Conservation (phyloP, 192 early-diverging fungal species). For the Tieghemiomyces parasiticus region DNA sequence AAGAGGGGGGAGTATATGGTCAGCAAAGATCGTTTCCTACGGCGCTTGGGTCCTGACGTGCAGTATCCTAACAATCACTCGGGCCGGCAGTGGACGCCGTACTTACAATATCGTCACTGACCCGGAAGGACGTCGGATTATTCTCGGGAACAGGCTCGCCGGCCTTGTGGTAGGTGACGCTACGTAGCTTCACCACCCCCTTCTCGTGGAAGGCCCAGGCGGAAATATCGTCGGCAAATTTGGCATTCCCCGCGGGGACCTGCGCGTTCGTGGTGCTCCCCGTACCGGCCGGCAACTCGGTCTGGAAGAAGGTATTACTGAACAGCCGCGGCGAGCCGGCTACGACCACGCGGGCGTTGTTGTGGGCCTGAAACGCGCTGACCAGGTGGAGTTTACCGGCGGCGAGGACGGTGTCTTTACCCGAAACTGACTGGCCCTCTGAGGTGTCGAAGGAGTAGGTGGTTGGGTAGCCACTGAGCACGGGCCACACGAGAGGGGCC, state of each 20-base stretch:
- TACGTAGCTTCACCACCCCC: constrained; percentile 60
- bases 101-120: constrained; percentile 84
- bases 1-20: too few species aligned
- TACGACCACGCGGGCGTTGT: constrained; percentile 77
- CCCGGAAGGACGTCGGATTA: constrained; percentile 50
- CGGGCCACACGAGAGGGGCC: constrained; percentile 36
- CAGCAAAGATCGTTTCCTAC: too few species aligned
- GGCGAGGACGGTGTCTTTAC: constrained; percentile 23
- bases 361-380: constrained; percentile 72
- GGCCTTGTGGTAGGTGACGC: constrained; percentile 44
- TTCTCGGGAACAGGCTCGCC: constrained; percentile 32
- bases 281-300: background rate
- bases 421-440: constrained; percentile 19
- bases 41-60: too few species aligned
- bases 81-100: too few species aligned
- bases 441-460: constrained; percentile 49
- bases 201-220: constrained; percentile 92
- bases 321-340: constrained; percentile 73
- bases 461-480: constrained; percentile 36
- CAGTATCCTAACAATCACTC: too few species aligned
- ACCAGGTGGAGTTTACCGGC: constrained; percentile 58
- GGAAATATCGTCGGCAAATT: constrained; percentile 54
- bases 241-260: constrained; percentile 40
- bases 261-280: background rate
- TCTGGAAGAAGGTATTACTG: constrained; percentile 42